Evolutionary conservation across 495 filamentous ascomycete genomes (phyloP), one percentile per base, ranked within the genome.

Genomic region (Annulohypoxylon stygium): DNA sequence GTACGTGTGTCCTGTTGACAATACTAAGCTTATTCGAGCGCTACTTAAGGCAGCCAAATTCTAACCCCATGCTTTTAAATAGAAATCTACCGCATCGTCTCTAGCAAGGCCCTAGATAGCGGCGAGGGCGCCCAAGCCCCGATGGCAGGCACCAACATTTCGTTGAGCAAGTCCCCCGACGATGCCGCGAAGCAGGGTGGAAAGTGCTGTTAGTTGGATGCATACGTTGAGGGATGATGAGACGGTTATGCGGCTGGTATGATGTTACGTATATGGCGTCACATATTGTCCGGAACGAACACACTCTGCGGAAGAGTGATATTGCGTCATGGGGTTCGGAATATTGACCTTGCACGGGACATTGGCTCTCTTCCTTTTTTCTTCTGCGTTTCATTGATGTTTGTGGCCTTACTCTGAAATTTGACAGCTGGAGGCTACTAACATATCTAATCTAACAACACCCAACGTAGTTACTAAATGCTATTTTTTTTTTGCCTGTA

Each of bases 21-120:
- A 54, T 33, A n/a, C 43, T 54, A 20, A 20, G 51, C 67, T 67
- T 67, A 67, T 30, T 36, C 39, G 14, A 63, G 66, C 62, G 53
- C 64, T 70, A 59, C 23, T 54, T 26, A 51, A 68, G 68, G 51
- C 61, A 67, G 25, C 59, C 50, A 18, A n/a, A 51, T 58, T 61
- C 37, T 69, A 63, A 69, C 66, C 47, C 11, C 50, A 26, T 48
- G 37, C 55, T 34, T 67, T 26, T 70, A 6, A 78, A 3, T 45
- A 99, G 97, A 98, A 87, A 99, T 99, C 84, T 99, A 98, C 89
- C 92, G 94, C 76, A 99, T 99, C 79, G 97, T 99, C 63, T 98
- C 95, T 63, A 94, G 90, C 87, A 99, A 99, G 88, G 93, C 93
- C 67, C 88, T 98, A 63, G 96, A 98, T 78, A 90, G 90, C 68